Evolutionary conservation across 768 basidiomycete genomes (phyloP), one percentile per base, ranked within the genome.

Genomic region (Clavaria fumosa): DNA sequence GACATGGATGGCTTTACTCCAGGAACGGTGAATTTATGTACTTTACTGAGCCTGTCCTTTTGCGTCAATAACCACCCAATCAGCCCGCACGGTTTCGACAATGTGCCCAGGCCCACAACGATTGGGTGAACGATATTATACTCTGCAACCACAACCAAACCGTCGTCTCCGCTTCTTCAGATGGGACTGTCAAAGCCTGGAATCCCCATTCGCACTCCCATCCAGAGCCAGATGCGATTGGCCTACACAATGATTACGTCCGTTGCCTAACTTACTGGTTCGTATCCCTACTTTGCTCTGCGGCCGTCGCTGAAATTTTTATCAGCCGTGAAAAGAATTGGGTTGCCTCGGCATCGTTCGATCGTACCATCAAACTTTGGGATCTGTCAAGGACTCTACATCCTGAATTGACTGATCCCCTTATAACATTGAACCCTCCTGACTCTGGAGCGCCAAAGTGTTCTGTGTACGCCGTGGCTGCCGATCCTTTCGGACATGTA

Each of bases 51-150:
- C 31, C 23, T 31, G 39, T 23, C 15, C 11, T 23, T 19, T 38
- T 40, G 4, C 31, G n/a, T n/a, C n/a, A n/a, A n/a, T n/a, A n/a
- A n/a, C n/a, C n/a, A n/a, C n/a, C 39, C 31, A 37, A 39, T 41
- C 45, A 75, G 70, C 55, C 58, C 18, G 67, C 75, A 19, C 63
- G 67, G 15, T 96, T 95, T 53, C 70, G 93, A 21, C 91, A 96
- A 54, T 80, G 77, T 41, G 76, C 78, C 6, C 90, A 96, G 52
- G 70, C 74, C 4, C 90, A 96, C 53, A 78, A 77, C 1, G 91
- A 96, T 57, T 99, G 93, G 93, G 74, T 97, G 23, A 99, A 95
- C 52, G 93, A 97, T 49, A 72, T 97, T 33, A 51, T 89, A 2
- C 67, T 99, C 12, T 90, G 85, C 59, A 91, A 96, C 52, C 67